A percentile compares a stretch with the other conserved stretches of the same genome.
These are phyloP conservation scores for Crithidia thermophila DNA, from an alignment of 208 protist species.

Conservation along the genomic window DNA sequence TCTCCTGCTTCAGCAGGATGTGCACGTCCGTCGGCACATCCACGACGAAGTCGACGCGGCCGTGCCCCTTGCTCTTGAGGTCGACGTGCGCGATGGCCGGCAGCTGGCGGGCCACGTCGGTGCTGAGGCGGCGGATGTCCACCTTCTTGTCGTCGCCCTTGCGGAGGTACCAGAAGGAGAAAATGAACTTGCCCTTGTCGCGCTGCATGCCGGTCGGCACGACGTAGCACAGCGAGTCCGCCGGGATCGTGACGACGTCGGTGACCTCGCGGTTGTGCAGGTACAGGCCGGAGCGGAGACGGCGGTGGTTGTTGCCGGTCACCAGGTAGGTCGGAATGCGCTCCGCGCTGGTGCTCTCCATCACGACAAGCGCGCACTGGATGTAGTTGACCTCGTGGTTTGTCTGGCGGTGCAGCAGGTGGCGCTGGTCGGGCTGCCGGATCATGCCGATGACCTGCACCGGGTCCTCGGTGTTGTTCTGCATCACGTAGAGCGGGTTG, in stretches of 20 bases:
- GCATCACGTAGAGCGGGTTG: conserved; percentile 73
- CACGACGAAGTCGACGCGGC: conserved; percentile 79
- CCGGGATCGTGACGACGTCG: conserved; percentile 66
- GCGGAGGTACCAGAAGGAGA: conserved; percentile 75
- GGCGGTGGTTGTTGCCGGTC: conserved; percentile 82
- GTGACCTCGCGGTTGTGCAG: conserved; percentile 67
- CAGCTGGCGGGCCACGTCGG: conserved; percentile 58
- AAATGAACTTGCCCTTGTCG: conserved; percentile 81
- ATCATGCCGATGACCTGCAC: conserved; percentile 77
- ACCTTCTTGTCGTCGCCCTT: conserved; percentile 43
- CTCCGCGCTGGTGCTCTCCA: conserved; percentile 39
- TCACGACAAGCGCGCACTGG: conserved; percentile 64
- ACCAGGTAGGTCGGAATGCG: conserved; percentile 75
- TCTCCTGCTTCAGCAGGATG: conserved; percentile 76
- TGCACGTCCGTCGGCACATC: conserved; percentile 76
- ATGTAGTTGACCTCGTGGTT: conserved; percentile 74
- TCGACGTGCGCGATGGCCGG: conserved; percentile 74
- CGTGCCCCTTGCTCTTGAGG: conserved; percentile 49
- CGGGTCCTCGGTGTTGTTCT: conserved; percentile 45
- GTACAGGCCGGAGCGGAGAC: conserved; percentile 64
- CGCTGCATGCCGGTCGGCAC: conserved; percentile 70
- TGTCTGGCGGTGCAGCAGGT: conserved; percentile 62
- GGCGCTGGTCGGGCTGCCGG: conserved; percentile 78
- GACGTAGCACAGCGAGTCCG: conserved; percentile 76
- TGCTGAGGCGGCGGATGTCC: conserved; percentile 44